Evolutionary conservation across 1,284 basidiomycete species (phyloP).

Genomic region (Anthracocystis setariae): DNA sequence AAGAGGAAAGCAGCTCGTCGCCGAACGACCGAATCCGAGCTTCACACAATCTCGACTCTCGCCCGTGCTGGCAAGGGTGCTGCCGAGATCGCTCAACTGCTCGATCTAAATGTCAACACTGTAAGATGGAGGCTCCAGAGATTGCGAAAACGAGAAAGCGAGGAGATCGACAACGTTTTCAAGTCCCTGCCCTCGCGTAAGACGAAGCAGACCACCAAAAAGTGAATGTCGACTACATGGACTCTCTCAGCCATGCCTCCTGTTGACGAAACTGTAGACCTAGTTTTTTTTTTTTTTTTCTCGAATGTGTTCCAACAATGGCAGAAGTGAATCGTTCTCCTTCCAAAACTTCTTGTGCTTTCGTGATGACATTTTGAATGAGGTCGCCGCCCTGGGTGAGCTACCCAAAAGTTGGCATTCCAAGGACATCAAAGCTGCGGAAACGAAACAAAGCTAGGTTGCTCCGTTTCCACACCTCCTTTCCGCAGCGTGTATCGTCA

Average conservation of each 20-base stretch:
- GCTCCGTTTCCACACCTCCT: conserved; percentile 7
- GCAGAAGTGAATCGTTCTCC: too few species aligned
- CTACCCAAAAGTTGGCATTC: too few species aligned
- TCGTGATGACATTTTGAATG: too few species aligned
- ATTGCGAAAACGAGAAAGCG: conserved; percentile 1
- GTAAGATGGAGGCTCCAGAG: conserved; percentile 10
- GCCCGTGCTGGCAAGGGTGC: conserved; percentile 1
- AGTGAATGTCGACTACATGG: too few species aligned
- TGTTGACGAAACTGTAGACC: too few species aligned
- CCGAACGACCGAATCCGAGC: conserved; percentile 5
- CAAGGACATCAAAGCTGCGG: background rate
- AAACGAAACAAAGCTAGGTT: background rate
- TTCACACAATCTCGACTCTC: conserved; percentile 14
- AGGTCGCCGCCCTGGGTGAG: too few species aligned
- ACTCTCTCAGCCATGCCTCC: too few species aligned
- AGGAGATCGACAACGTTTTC: background rate
- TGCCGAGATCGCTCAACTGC: conserved; percentile 2
- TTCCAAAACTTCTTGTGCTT: too few species aligned
- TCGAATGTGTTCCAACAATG: too few species aligned
- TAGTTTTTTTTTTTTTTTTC: too few species aligned
- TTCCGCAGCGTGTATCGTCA: conserved; percentile 1
- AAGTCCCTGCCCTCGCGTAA: background rate
- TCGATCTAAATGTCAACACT: conserved; percentile 11
- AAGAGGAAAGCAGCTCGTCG: too few species aligned
- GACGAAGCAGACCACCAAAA: background rate